Percentiles rank a stretch among this genome's conserved stretches.
These are phyloP conservation scores for Coemansia sp. DNA, from an alignment of 192 early-diverging fungal genomes.

Conservation along the genomic window DNA sequence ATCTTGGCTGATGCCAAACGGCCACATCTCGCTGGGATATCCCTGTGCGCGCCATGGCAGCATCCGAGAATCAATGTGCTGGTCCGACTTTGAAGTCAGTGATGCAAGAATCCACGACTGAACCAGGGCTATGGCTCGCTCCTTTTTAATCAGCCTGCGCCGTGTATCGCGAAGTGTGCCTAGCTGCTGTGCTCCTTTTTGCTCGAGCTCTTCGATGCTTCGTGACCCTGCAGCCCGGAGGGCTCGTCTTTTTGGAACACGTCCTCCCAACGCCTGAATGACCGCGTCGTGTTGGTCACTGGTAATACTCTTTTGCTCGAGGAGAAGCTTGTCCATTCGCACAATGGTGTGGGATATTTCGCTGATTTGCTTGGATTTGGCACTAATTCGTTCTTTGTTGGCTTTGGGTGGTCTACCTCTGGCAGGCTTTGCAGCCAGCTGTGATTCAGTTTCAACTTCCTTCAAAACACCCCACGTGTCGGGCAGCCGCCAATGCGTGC, in stretches of 20 bases:
- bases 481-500: conserved; percentile 30
- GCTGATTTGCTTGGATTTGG: neutral
- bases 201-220: conserved; percentile 15
- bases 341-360: conserved; percentile 7
- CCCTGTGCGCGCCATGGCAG: neutral
- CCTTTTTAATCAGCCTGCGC: conserved; percentile 49
- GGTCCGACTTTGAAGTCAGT: conserved; percentile 4
- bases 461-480: conserved; percentile 5
- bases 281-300: conserved; percentile 20
- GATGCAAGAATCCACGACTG: conserved; percentile 44
- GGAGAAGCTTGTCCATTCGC: conserved; percentile 24
- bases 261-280: conserved; percentile 15
- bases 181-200: conserved; percentile 15
- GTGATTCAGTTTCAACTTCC: neutral
- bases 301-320: conserved; percentile 22
- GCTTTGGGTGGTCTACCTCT: no score
- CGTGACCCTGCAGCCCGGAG: neutral
- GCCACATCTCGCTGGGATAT: conserved; percentile 1
- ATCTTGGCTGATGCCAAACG: conserved; percentile 9
- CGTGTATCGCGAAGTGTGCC: conserved; percentile 29
- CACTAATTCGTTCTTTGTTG: neutral
- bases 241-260: conserved; percentile 3
- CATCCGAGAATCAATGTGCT: neutral
- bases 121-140: conserved; percentile 42
- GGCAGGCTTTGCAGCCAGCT: neutral